Base-by-base conservation (phyloP, 2,329 filamentous ascomycete species). In the Stagonosporopsis cucurbitacearum region DNA sequence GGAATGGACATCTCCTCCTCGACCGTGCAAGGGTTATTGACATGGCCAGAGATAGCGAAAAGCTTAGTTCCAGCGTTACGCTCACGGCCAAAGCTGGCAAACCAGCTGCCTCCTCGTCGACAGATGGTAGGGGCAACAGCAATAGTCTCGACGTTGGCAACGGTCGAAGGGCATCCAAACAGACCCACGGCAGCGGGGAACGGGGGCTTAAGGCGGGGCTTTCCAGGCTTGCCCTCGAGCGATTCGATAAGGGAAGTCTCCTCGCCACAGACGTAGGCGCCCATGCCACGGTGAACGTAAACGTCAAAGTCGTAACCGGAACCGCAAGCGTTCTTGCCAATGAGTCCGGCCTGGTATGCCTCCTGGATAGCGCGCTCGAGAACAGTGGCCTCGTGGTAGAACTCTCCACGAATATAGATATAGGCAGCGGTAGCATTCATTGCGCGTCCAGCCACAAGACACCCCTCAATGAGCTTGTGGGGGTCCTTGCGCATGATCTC, bases 401-500 rank as follows among this genome's bases (percentile, higher is more conserved):
- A 99, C 80, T 99, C 95, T 75, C 95, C 95, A 76, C 95, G 93
- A 71, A 99, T 99, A 80, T 99, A 99, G 77, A 99, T 99, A 81
- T 99, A 99, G 66, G 95, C 95, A 57, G 95, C 95, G 43, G 91
- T 95, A 74, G 93, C 95, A 81, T 99, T 99, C 95, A 99, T 99
- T 74, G 95, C 93, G 75, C 95, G 90, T 48, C 95, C 95, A 66
- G 95, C 92, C 44, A 99, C 89, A 63, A 99, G 84, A 79, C 95
- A 99, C 75, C 95, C 95, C 81, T 99, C 95, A 74, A 99, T 84
- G 64, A 99, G 90, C 85, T 99, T 99, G 84, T 99, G 95, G 61
- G 95, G 95, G 77, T 99, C 95, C 82, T 99, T 99, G 80, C 95
- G 92, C 95, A 99, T 99, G 68, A 99, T 99, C 79, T 99, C 95